These are phyloP conservation scores for Penicillium sp. DNA, from an alignment of 2,329 filamentous ascomycete genomes.

Conservation along the genomic window DNA sequence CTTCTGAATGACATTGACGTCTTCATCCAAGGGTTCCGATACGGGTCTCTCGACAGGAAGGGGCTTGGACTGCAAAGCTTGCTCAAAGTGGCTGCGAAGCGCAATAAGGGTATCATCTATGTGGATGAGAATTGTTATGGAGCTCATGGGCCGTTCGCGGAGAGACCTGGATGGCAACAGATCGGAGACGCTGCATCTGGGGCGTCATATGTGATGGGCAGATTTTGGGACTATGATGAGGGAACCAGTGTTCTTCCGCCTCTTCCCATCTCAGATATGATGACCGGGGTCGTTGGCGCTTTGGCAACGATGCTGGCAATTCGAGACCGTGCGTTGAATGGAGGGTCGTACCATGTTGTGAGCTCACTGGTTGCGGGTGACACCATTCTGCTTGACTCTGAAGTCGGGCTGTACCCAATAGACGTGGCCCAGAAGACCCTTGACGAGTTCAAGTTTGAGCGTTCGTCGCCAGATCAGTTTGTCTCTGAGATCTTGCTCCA, in stretches of 20 bases:
- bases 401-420: constrained; percentile 19
- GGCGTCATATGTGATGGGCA: constrained; percentile 46
- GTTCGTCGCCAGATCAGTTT: not conserved
- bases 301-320: constrained; percentile 25
- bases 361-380: constrained; percentile 23
- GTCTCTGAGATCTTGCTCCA: not conserved
- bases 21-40: constrained; percentile 61
- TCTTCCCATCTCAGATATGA: constrained; percentile 35
- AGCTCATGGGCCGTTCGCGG: constrained; percentile 52
- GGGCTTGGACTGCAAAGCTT: constrained; percentile 47
- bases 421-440: constrained; percentile 10
- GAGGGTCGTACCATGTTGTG: constrained; percentile 33
- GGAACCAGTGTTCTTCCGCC: constrained; percentile 28
- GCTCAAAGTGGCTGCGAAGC: constrained; percentile 46
- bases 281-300: constrained; percentile 30
- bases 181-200: constrained; percentile 55
- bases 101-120: constrained; percentile 55
- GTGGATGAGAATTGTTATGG: constrained; percentile 60
- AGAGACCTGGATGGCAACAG: constrained; percentile 59
- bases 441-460: not conserved
- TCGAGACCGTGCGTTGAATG: constrained; percentile 26
- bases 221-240: constrained; percentile 36
- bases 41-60: constrained; percentile 46
- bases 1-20: constrained; percentile 59
- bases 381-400: constrained; percentile 8